Evolutionary conservation across 1,139 yeast genomes (phyloP), one percentile per base, ranked within the genome.

Genomic region (Yarrowia galli): DNA sequence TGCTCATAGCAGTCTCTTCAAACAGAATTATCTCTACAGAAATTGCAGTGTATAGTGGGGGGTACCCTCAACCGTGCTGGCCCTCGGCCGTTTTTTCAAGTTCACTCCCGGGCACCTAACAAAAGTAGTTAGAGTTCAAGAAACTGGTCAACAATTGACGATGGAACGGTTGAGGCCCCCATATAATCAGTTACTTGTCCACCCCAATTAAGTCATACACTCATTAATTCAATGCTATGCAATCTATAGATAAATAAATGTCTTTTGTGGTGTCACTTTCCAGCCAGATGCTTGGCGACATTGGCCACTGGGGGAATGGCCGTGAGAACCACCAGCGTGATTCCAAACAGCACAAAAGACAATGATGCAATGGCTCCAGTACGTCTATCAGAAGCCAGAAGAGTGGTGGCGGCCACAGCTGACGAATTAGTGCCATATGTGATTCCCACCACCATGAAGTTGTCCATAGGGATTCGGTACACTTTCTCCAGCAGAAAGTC

Each of bases 311-410:
- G 85, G 1, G 79, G 74, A 51, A 89, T 84, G 68, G 91, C 87
- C 18, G 91, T 86, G 78, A 90, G 73, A 9, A 90, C 81, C 67
- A 90, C 85, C 90, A 90, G 86, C 9, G 87, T 77, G 0, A 93
- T 87, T 16, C 96, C 96, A 75, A 86, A 90, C 23, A 88, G 76
- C 38, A 88, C 87, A 76, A 90, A 90, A 71, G 91, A 84, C 73
- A 90, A 81, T 10, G 89, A 84, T 69, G 91, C 86, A 83, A 90
- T 85, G 9, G 92, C 91, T 1, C 93, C 93, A 22, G 96, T 95
- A 71, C 96, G 80, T 6, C 96, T 91, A 73, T 89, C 93, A 43
- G 83, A 82, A 38, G 84, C 85, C 43, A 90, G 77, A 66, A 90
- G 78, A 75, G 89, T 89, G 0, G 95, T 95, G 3, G 96, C 89